Percentiles rank a stretch among this genome's conserved stretches.
These are phyloP conservation scores for carrot (Daucus carota) DNA, from an alignment of 129 eudicot genomes.

Conservation along the genomic window DNA sequence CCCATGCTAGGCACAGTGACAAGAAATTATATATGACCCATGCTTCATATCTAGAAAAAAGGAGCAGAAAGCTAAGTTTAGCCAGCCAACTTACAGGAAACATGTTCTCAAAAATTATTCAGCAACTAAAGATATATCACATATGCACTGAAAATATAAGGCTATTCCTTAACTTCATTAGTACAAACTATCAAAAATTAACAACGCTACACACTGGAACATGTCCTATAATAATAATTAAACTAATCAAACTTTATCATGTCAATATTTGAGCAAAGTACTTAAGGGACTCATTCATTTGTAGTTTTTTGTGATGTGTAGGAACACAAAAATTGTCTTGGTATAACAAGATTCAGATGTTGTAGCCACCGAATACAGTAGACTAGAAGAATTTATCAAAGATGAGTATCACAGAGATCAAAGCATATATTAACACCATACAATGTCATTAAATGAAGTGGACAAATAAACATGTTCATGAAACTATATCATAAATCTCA, in stretches of 20 bases:
- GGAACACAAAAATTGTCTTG: background rate
- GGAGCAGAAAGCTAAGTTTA: slow-evolving; percentile 6
- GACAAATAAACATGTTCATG: background rate
- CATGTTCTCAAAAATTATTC: background rate
- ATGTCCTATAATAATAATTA: background rate
- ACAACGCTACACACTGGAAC: background rate
- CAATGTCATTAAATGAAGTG: background rate
- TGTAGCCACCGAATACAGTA: background rate
- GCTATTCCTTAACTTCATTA: background rate
- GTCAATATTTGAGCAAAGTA: background rate
- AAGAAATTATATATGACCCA: slow-evolving; percentile 67
- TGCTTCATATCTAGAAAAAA: slow-evolving; percentile 54
- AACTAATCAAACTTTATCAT: background rate
- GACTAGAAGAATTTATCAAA: background rate
- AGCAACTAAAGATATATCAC: background rate
- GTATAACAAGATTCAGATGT: background rate
- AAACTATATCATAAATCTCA: background rate
- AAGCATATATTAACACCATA: background rate
- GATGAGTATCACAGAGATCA: background rate
- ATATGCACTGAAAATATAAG: background rate
- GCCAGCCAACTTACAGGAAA: background rate
- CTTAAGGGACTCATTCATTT: background rate
- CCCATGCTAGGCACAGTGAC: slow-evolving; percentile 66
- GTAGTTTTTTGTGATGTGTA: background rate
- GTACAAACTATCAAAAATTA: background rate